phyloP scores from a whole-genome alignment of 257 asterid species.

The Solanum chilense region DNA sequence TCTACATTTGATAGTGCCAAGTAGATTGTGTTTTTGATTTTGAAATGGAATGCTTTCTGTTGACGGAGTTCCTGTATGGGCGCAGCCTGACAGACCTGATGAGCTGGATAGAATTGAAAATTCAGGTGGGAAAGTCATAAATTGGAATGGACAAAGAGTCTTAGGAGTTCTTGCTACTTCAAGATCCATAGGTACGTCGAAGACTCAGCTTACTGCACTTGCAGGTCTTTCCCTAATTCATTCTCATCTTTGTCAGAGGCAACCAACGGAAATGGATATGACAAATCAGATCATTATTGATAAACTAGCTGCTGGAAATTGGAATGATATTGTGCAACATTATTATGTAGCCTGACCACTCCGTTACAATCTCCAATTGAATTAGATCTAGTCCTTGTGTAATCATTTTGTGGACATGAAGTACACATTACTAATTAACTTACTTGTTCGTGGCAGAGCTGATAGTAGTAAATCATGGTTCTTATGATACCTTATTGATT shows the following conservation, averaged over 20 bases:
- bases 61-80: not conserved
- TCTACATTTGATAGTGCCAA: not conserved
- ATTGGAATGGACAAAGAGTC: constrained; percentile 63
- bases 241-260: not conserved
- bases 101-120: constrained; percentile 68
- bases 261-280: not conserved
- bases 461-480: not conserved
- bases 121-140: constrained; percentile 54
- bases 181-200: constrained; percentile 50
- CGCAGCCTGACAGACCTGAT: constrained; percentile 62
- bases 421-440: not conserved
- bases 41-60: not conserved
- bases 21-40: not conserved
- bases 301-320: not conserved
- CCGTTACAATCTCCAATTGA: not conserved
- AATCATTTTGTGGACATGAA: no score
- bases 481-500: not conserved
- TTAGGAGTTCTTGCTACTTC: constrained; percentile 72
- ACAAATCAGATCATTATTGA: not conserved
- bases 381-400: not conserved
- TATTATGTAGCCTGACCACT: not conserved
- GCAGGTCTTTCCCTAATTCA: not conserved
- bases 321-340: not conserved
- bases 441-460: not conserved
- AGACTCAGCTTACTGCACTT: not conserved